Conservation (phyloP, 768 basidiomycete species). For the Rhizopogon vinicolor region DNA sequence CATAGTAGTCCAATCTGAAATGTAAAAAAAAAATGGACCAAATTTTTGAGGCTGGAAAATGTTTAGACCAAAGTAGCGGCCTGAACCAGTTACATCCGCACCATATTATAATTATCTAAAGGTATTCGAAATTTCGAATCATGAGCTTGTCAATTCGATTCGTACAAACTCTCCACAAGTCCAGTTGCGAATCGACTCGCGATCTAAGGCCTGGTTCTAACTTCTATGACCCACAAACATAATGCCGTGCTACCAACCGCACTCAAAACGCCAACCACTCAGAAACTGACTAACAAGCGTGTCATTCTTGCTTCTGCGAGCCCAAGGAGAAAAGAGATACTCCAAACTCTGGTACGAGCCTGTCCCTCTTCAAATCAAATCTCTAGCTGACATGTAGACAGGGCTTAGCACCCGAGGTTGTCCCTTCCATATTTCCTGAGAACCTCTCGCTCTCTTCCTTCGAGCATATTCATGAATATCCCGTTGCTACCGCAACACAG, state of each 20-base stretch:
- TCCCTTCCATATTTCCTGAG: slow-evolving; percentile 80
- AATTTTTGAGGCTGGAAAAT: no score
- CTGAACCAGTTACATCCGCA: no score
- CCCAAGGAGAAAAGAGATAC: slow-evolving; percentile 80
- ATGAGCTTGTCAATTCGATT: not conserved
- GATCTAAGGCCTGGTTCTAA: not conserved
- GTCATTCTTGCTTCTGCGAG: slow-evolving; percentile 86
- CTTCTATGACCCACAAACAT: slow-evolving; percentile 32
- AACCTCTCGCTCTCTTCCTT: slow-evolving; percentile 65
- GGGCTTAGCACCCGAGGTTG: slow-evolving; percentile 65
- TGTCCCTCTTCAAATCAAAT: not conserved
- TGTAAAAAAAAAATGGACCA: no score
- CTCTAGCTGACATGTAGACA: slow-evolving; percentile 13
- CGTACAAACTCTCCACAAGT: not conserved
- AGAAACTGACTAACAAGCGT: slow-evolving; percentile 70
- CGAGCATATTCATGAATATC: slow-evolving; percentile 68
- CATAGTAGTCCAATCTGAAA: no score
- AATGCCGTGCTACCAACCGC: slow-evolving; percentile 58
- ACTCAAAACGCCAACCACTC: slow-evolving; percentile 52
- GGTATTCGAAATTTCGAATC: not conserved
- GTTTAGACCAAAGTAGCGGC: no score
- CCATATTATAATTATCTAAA: not conserved
- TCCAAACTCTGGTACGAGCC: slow-evolving; percentile 65
- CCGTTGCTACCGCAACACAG: slow-evolving; percentile 68
- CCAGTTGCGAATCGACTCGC: no score